Conservation (phyloP, 176 grass and related monocot genomes). For the Metroxylon sagu region DNA sequence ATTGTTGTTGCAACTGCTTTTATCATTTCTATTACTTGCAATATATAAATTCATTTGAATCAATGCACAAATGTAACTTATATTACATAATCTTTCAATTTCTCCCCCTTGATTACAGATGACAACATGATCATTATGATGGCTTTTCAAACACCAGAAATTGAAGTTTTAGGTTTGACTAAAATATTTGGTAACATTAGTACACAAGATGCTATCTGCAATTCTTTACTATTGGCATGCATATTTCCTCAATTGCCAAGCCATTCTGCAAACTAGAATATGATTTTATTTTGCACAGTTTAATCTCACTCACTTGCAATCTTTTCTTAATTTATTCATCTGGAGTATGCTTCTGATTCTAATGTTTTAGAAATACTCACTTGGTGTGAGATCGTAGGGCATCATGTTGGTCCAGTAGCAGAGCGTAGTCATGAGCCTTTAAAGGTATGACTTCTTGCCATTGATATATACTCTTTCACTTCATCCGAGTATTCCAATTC, state of each 20-base stretch:
- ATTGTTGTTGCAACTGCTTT: no score
- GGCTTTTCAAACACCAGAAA: constrained; percentile 50
- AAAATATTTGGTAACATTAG: constrained; percentile 86
- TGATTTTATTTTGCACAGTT: no score
- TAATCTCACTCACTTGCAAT: no score
- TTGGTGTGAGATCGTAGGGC: constrained; percentile 52
- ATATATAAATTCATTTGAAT: no score
- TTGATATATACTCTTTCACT: no score
- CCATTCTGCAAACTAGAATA: no score
- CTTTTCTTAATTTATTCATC: no score
- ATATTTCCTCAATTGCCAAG: neutral
- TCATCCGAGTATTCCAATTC: no score
- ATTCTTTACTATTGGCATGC: constrained; percentile 70
- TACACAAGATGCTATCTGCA: constrained; percentile 50
- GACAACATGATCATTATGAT: constrained; percentile 79
- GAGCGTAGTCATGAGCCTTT: constrained; percentile 67
- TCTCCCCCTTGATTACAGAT: constrained; percentile 26
- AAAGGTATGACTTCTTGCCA: constrained; percentile 27
- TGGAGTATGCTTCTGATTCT: no score
- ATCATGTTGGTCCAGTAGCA: constrained; percentile 50
- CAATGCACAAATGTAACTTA: no score
- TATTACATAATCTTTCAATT: neutral
- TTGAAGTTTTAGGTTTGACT: constrained; percentile 69
- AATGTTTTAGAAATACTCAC: neutral
- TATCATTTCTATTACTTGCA: no score